A percentile compares a stretch with the other conserved stretches of the same genome.
Evolutionary conservation across 1,139 yeast genomes (phyloP).

Genomic region (Suhomyces bribrorum): DNA sequence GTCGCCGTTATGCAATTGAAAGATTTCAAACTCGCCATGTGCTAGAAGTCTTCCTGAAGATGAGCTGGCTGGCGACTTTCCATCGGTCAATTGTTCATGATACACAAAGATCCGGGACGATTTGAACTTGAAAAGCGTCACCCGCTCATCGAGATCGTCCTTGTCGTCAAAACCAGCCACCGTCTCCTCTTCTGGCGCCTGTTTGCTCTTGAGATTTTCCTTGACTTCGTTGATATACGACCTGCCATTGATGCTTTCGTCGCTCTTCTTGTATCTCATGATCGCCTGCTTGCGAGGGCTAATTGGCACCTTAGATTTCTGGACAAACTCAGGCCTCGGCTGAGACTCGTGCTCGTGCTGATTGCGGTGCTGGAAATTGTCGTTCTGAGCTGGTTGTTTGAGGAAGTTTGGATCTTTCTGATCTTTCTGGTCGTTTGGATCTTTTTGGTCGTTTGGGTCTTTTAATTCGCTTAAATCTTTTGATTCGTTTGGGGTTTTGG

Average conservation of each 20-base stretch:
- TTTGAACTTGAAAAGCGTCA: constrained; percentile 38
- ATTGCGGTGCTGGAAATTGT: no score
- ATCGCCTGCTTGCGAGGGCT: constrained; percentile 46
- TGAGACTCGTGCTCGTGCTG: no score
- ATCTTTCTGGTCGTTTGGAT: background rate
- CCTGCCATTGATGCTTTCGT: constrained; percentile 26
- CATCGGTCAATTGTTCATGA: constrained; percentile 36
- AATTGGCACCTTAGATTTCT: constrained; percentile 14
- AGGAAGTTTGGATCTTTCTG: background rate
- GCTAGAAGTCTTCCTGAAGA: constrained; percentile 53
- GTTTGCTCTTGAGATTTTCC: constrained; percentile 24
- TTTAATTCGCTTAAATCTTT: background rate
- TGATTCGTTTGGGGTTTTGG: background rate
- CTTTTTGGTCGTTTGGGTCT: background rate
- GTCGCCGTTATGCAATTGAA: constrained; percentile 62
- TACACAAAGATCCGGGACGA: constrained; percentile 45
- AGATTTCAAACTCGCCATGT: constrained; percentile 64
- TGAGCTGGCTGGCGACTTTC: constrained; percentile 14
- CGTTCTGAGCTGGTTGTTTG: no score
- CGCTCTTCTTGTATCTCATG: constrained; percentile 39
- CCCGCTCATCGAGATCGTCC: constrained; percentile 36
- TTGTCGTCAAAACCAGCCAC: constrained; percentile 6
- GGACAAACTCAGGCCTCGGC: no score
- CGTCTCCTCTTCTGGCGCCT: constrained; percentile 7
- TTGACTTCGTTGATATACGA: constrained; percentile 30